A percentile compares a stretch with the other conserved stretches of the same genome.
Evolutionary conservation across 176 grass and related monocot genomes (phyloP).

Genomic region (barley (Hordeum vulgare)): MorexV3_pseudomolecules_assembly NC_058520.1:461745562-461746061

Average conservation of each 20-base stretch:
- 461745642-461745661: too few relatives aligned
- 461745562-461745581: neutral
- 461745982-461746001: neutral
- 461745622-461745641: too few relatives aligned
- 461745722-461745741: neutral
- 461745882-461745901: slow-evolving; percentile 96
- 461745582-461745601: neutral
- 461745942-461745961: slow-evolving; percentile 13
- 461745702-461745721: neutral
- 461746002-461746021: neutral
- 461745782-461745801: slow-evolving; percentile 99
- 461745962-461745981: neutral
- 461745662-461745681: too few relatives aligned
- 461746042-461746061: neutral
- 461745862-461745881: slow-evolving; percentile 93
- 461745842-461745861: slow-evolving; percentile 96
- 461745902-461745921: neutral
- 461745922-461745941: neutral
- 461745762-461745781: slow-evolving; percentile 45
- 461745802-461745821: slow-evolving; percentile 91
- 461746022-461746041: neutral
- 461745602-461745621: neutral
- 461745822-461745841: slow-evolving; percentile 97
- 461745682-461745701: neutral
- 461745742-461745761: neutral